Evolutionary conservation across 208 protist genomes (phyloP).

Genomic region (Sergeia podlipaevii): DNA sequence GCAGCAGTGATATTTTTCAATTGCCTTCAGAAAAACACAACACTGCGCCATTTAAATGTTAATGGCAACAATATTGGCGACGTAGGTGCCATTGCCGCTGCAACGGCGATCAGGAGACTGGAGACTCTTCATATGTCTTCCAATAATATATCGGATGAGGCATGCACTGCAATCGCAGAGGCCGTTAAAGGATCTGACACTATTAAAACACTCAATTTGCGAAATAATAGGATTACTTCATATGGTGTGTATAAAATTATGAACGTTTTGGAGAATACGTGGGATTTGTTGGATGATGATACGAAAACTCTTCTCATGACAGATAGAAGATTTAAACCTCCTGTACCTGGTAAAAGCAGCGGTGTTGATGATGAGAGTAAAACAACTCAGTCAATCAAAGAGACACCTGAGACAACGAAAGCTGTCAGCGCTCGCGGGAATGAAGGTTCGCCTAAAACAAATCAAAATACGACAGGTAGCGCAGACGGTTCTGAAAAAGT

Average conservation of each 20-base stretch:
- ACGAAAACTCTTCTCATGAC: constrained; percentile 3
- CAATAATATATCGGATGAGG: constrained; percentile 48
- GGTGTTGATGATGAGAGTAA: too few species aligned
- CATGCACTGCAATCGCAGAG: constrained; percentile 24
- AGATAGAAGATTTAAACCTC: not conserved
- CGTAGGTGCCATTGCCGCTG: constrained; percentile 37
- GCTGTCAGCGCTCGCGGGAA: too few species aligned
- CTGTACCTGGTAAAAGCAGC: too few species aligned
- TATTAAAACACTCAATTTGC: constrained; percentile 50
- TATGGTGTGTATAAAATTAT: constrained; percentile 36
- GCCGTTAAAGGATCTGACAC: constrained; percentile 24
- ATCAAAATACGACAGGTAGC: too few species aligned
- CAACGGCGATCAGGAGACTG: constrained; percentile 32
- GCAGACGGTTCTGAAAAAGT: too few species aligned
- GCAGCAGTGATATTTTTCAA: constrained; percentile 41
- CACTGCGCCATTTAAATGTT: constrained; percentile 38
- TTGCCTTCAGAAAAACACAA: constrained; percentile 32
- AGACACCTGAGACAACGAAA: too few species aligned
- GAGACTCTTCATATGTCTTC: constrained; percentile 52
- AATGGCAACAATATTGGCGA: constrained; percentile 54
- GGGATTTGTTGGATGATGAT: constrained; percentile 10
- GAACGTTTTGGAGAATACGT: constrained; percentile 25
- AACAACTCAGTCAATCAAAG: too few species aligned
- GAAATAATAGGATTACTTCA: constrained; percentile 40
- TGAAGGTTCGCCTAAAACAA: too few species aligned